These are phyloP conservation scores for Russula sp. DNA, from an alignment of 768 basidiomycete species.

Conservation along the genomic window DNA sequence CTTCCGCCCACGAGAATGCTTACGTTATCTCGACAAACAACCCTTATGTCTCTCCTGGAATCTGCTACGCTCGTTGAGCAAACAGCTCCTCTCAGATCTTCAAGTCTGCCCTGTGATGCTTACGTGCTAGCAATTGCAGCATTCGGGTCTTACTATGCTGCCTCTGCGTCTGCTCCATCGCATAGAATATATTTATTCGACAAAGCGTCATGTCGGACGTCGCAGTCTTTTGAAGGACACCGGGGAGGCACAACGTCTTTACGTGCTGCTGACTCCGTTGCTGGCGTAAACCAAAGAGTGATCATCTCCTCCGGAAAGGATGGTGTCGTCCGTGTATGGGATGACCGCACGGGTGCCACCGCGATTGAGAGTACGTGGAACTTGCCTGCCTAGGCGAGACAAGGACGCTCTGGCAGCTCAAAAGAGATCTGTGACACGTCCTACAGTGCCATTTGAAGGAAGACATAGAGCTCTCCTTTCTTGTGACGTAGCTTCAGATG, in stretches of 20 bases:
- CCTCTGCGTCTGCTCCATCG: slow-evolving; percentile 52
- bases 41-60: slow-evolving; percentile 29
- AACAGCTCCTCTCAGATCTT: slow-evolving; percentile 28
- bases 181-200: slow-evolving; percentile 65
- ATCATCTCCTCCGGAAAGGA: slow-evolving; percentile 66
- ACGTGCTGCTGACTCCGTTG: slow-evolving; percentile 36
- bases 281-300: slow-evolving; percentile 34
- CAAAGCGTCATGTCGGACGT: slow-evolving; percentile 41
- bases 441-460: slow-evolving; percentile 43
- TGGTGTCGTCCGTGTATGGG: slow-evolving; percentile 69
- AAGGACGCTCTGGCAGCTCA: slow-evolving; percentile 31
- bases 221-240: slow-evolving; percentile 50
- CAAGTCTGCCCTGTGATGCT: slow-evolving; percentile 34
- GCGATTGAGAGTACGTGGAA: slow-evolving; percentile 52
- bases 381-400: not conserved
- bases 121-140: slow-evolving; percentile 58
- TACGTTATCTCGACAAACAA: not conserved
- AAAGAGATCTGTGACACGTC: slow-evolving; percentile 23
- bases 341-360: slow-evolving; percentile 47
- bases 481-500: slow-evolving; percentile 65
- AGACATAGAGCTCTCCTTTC: slow-evolving; percentile 44
- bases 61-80: slow-evolving; percentile 25
- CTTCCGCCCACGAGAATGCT: not conserved
- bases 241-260: slow-evolving; percentile 49
- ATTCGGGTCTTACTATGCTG: slow-evolving; percentile 45